A percentile compares a stretch with the other conserved stretches of the same genome.
Conservation (phyloP, 1,284 basidiomycete species). For the Irpex lacteus region DNA sequence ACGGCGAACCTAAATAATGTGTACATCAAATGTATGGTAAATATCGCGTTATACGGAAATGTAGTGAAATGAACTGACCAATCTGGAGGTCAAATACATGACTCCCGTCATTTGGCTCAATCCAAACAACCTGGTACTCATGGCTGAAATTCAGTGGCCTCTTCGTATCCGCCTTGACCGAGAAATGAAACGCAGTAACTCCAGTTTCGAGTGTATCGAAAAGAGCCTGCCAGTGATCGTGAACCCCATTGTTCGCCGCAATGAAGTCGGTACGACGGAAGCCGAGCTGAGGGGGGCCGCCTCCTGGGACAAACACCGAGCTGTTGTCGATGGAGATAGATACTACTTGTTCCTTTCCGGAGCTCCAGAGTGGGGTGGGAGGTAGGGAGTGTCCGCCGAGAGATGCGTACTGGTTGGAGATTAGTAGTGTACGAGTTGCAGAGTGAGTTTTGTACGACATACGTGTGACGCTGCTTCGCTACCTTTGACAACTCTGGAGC, state of each 20-base stretch:
- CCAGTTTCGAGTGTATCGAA: conserved; percentile 40
- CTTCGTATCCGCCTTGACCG: conserved; percentile 43
- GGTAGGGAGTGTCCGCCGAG: conserved; percentile 36
- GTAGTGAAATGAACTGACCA: conserved; percentile 31
- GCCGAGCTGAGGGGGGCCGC: conserved; percentile 43
- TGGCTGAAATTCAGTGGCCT: conserved; percentile 49
- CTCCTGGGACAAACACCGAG: conserved; percentile 57
- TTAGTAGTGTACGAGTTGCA: background rate
- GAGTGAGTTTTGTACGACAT: conserved; percentile 15
- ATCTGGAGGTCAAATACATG: conserved; percentile 58
- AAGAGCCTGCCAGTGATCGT: conserved; percentile 33
- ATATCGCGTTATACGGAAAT: background rate
- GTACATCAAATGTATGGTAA: background rate
- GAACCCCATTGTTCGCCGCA: conserved; percentile 38
- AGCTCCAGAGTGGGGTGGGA: conserved; percentile 50
- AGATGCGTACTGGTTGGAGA: conserved; percentile 40
- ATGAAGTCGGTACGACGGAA: conserved; percentile 61
- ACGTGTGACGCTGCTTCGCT: conserved; percentile 46
- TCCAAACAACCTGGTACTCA: conserved; percentile 63
- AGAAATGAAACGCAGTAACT: conserved; percentile 54
- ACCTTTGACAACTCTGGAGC: conserved; percentile 48
- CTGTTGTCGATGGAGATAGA: conserved; percentile 54
- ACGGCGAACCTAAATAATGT: conserved; percentile 43
- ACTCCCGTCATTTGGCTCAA: conserved; percentile 54
- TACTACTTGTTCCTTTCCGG: conserved; percentile 43